Conservation (phyloP, 2,329 filamentous ascomycete genomes). For the Ophiosphaerella herpotricha region DNA sequence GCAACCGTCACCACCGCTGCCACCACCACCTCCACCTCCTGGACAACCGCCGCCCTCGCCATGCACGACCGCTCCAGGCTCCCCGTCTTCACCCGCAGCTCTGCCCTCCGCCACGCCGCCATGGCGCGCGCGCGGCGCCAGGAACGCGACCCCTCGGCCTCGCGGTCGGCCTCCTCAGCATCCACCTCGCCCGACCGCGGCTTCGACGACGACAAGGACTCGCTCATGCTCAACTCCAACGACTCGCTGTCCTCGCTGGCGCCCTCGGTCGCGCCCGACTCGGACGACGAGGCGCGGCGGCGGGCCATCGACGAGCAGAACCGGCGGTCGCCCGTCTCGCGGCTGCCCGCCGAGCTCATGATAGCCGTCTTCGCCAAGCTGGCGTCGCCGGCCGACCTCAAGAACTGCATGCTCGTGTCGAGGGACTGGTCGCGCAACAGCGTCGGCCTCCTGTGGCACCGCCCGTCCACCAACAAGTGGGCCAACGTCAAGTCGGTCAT, state of each 20-base stretch:
- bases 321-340: conserved; percentile 77
- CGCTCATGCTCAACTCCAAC: conserved; percentile 79
- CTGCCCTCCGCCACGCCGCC: conserved; percentile 9
- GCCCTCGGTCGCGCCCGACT: conserved; percentile 76
- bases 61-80: conserved; percentile 12
- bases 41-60: conserved; percentile 2
- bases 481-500: conserved; percentile 80
- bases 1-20: no score
- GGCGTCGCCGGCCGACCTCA: conserved; percentile 73
- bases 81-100: conserved; percentile 6
- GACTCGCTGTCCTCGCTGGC: conserved; percentile 93
- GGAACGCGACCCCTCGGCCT: conserved; percentile 39
- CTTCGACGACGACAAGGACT: conserved; percentile 91
- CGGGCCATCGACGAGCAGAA: conserved; percentile 64
- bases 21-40: no score
- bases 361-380: conserved; percentile 91
- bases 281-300: conserved; percentile 67
- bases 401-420: conserved; percentile 91
- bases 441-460: conserved; percentile 92
- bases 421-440: conserved; percentile 91
- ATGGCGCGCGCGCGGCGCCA: conserved; percentile 42
- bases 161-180: conserved; percentile 61
- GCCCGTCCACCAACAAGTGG: conserved; percentile 89
- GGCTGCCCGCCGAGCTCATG: conserved; percentile 90
- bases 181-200: conserved; percentile 75